Conservation (phyloP, 192 early-diverging fungal species). For the Rhizoclosmatium globosum region DNA sequence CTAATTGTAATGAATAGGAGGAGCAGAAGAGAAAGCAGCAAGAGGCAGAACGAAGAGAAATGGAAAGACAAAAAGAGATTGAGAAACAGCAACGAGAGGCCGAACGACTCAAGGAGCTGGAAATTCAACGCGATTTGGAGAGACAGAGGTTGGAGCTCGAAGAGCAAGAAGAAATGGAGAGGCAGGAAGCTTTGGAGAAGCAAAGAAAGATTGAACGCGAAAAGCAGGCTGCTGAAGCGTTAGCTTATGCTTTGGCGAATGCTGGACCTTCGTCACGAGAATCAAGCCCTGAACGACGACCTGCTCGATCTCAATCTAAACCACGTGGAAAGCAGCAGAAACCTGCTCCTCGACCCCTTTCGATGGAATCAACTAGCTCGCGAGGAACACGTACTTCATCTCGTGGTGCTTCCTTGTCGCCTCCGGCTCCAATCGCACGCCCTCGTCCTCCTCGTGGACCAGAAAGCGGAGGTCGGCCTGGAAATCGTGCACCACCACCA, state of each 20-base stretch:
- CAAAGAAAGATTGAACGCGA: neutral
- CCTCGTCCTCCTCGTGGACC: constrained; percentile 15
- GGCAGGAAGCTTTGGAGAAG: neutral
- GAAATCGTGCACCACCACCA: neutral
- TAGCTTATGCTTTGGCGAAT: neutral
- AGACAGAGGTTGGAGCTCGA: neutral
- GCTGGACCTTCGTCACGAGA: neutral
- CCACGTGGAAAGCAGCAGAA: no score
- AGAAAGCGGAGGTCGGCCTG: neutral
- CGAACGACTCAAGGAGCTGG: neutral
- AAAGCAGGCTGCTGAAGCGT: neutral
- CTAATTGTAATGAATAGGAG: neutral
- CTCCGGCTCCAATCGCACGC: neutral
- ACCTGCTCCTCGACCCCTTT: no score
- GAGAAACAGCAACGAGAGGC: neutral
- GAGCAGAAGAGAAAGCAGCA: neutral
- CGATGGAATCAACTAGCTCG: no score
- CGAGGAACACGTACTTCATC: no score
- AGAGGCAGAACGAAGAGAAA: neutral
- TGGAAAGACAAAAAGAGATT: constrained; percentile 1
- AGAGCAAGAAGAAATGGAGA: constrained; percentile 6
- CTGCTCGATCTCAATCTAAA: neutral
- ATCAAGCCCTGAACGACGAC: neutral
- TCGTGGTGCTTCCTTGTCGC: no score
- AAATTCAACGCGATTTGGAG: neutral